Evolutionary conservation across 2,329 filamentous ascomycete species (phyloP).

Genomic region (Pseudocercospora macadamiae): DNA sequence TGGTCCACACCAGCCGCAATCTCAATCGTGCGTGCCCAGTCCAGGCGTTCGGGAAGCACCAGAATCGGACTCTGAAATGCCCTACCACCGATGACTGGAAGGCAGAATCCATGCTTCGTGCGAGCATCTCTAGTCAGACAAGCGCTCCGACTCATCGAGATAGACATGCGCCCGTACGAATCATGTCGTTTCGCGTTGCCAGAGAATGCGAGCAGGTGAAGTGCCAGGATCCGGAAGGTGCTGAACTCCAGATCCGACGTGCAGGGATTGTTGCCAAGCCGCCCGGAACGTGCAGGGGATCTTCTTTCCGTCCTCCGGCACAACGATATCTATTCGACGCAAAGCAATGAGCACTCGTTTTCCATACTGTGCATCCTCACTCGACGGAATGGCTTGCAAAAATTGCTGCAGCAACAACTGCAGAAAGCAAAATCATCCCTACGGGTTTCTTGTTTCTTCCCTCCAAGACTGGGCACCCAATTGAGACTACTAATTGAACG

Average conservation of each 20-base stretch:
- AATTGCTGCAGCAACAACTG: too few relatives aligned
- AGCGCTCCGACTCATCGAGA: not conserved
- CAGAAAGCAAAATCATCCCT: too few relatives aligned
- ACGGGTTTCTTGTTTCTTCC: too few relatives aligned
- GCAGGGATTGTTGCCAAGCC: not conserved
- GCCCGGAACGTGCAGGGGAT: not conserved
- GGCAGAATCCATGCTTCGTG: not conserved
- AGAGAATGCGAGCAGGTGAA: constrained; percentile 1
- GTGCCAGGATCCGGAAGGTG: not conserved
- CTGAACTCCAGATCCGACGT: not conserved
- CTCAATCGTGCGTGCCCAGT: not conserved
- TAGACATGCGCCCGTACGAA: not conserved
- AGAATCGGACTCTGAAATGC: not conserved
- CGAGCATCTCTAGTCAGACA: not conserved
- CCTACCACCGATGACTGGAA: not conserved
- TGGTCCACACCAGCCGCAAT: not conserved
- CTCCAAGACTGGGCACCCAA: too few relatives aligned
- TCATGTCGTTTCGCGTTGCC: not conserved
- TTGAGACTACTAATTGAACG: too few relatives aligned
- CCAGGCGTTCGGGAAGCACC: not conserved
- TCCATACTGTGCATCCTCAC: too few relatives aligned
- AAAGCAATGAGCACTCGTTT: too few relatives aligned
- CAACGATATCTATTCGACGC: too few relatives aligned
- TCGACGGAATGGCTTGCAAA: too few relatives aligned
- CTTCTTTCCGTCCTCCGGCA: not conserved